Evolutionary conservation across 1,139 yeast species (phyloP), one percentile per base, ranked within the genome.

Genomic region (Keqinozyma sinolaborantium): DNA sequence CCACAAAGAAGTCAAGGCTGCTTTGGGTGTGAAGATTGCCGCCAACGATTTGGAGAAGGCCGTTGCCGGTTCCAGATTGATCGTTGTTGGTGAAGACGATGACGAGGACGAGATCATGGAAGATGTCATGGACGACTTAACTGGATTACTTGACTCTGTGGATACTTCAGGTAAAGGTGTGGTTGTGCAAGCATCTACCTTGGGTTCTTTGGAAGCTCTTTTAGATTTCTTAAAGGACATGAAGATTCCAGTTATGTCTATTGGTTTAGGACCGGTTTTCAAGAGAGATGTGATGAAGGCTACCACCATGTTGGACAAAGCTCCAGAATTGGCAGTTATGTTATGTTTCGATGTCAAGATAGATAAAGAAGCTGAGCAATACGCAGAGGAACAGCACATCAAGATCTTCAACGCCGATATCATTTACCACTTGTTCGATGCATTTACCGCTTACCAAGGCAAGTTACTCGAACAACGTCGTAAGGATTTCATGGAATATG

Each of bases 181-280:
- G 34, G 88, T 90, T 49, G 99, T 94, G 27, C 99, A 94, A 68
- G 97, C 98, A 0, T 88, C 97, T 8, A 94, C 98, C 14, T 77
- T 92, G 56, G 99, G 98, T 73, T 90, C 98, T 25, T 72, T 92
- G 53, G 99, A 92, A 68, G 99, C 99, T 2, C 70, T 92, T 48
- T 76, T 92, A 47, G 97, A 92, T 62, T 94, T 92, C 86, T 77
- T 92, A 61, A 90, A 90, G 67, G 95, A 86, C 51, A 87, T 88
- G 97, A 92, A 92, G 73, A 92, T 94, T 60, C 99, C 99, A 20
- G 99, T 92, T 31, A 88, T 90, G 95, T 84, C 96, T 25, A 90
- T 92, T 57, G 95, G 97, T 37, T 76, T 94, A 56, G 99, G 99
- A 48, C 98, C 98, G 36, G 98, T 92, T 23, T 92, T 65, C 71